phyloP scores from a whole-genome alignment of 1,284 basidiomycete species.

The Dichomitus squalens region DNA sequence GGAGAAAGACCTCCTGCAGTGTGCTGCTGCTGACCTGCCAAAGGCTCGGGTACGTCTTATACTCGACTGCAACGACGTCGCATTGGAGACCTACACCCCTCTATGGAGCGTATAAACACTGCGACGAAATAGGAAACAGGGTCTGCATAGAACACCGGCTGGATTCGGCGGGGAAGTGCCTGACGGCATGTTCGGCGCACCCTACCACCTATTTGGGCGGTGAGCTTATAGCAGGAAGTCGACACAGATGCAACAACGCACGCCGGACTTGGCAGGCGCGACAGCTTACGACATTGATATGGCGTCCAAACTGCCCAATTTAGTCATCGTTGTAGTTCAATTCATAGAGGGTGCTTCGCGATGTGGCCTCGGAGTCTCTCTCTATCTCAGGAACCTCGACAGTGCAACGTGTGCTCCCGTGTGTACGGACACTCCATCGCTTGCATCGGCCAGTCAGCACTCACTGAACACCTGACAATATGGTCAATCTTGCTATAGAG shows the following conservation, averaged over 20 bases:
- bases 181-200: neutral
- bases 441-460: neutral
- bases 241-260: neutral
- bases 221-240: constrained; percentile 7
- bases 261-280: neutral
- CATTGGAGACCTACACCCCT: neutral
- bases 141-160: neutral
- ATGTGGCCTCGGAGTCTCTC: neutral
- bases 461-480: neutral
- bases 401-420: neutral
- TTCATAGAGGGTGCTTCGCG: neutral
- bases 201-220: neutral
- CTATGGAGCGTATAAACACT: constrained; percentile 4
- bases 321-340: constrained; percentile 4
- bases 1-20: neutral
- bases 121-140: constrained; percentile 5
- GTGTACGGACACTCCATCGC: neutral
- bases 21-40: neutral
- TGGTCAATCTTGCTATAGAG: neutral
- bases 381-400: neutral
- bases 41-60: constrained; percentile 1
- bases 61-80: constrained; percentile 1
- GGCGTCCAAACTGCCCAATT: neutral
- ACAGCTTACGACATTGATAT: neutral
- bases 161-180: neutral